Percentiles rank a stretch among this genome's conserved stretches.
Evolutionary conservation across 441 rosid species (phyloP).

Genomic region (Euphorbia schlechtendalii): DNA sequence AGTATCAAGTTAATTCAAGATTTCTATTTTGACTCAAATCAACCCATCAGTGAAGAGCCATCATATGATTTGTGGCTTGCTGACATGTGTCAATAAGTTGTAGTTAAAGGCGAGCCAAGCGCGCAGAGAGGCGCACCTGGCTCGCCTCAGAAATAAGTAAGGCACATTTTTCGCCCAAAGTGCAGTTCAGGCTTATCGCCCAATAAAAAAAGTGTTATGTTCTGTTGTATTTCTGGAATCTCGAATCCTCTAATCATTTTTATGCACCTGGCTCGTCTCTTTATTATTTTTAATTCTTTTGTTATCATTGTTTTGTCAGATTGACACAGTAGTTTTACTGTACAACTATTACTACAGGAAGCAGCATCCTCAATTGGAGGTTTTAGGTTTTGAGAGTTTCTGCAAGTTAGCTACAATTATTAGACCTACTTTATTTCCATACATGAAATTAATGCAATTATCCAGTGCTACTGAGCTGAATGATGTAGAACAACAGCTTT

Average conservation of each 20-base stretch:
- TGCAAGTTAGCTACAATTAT: conserved; percentile 50
- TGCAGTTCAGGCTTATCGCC: no score
- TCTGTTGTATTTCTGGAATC: no score
- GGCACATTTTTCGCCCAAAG: no score
- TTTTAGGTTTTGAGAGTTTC: conserved; percentile 47
- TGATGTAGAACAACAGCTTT: conserved; percentile 39
- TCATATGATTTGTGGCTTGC: not conserved
- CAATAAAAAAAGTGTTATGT: no score
- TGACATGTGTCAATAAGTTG: not conserved
- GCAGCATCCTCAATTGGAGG: conserved; percentile 45
- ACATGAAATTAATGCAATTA: conserved; percentile 42
- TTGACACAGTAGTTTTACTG: conserved; percentile 63
- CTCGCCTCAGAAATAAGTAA: no score
- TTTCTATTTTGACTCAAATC: not conserved
- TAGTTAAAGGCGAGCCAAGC: no score
- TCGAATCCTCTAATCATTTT: no score
- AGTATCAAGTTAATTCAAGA: not conserved
- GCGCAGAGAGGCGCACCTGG: no score
- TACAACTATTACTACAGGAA: conserved; percentile 69
- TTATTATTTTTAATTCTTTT: conserved; percentile 1
- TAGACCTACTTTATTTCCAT: conserved; percentile 45
- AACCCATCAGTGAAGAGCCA: not conserved
- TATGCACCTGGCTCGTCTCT: no score
- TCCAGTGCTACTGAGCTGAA: conserved; percentile 27
- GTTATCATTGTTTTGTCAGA: conserved; percentile 31